Conservation (phyloP, 163 green algal genomes). For the Chloromonas sp. region DNA sequence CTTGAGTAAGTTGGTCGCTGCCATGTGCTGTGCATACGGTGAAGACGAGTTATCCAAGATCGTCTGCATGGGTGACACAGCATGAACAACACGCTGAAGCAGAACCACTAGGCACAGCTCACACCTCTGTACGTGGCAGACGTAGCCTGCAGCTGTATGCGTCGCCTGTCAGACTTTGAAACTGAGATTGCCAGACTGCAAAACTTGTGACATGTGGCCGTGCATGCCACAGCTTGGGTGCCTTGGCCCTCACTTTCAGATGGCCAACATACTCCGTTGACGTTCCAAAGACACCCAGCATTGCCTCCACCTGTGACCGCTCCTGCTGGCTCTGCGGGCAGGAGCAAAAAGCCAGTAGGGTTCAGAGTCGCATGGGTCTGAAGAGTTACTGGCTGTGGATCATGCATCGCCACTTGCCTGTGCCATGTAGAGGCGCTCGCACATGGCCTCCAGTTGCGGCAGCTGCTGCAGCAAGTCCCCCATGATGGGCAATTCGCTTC, state of each 20-base stretch:
- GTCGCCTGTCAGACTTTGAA: no score
- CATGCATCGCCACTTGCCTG: slow-evolving; percentile 43
- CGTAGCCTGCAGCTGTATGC: no score
- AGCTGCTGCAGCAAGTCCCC: slow-evolving; percentile 50
- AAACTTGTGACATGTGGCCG: no score
- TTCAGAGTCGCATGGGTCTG: not conserved
- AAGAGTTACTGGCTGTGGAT: no score
- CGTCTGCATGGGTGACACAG: slow-evolving; percentile 48
- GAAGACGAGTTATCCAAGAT: slow-evolving; percentile 86
- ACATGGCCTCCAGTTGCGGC: slow-evolving; percentile 84
- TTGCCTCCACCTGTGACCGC: slow-evolving; percentile 76
- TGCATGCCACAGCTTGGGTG: no score
- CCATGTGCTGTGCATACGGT: slow-evolving; percentile 91
- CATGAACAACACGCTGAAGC: not conserved
- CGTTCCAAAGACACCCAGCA: slow-evolving; percentile 74
- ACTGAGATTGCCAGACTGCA: no score
- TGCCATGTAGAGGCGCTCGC: slow-evolving; percentile 82
- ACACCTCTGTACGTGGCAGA: not conserved
- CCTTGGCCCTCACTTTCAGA: slow-evolving; percentile 67
- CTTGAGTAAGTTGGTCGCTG: slow-evolving; percentile 82
- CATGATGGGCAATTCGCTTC: not conserved
- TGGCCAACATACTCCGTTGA: slow-evolving; percentile 86
- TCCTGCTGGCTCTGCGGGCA: slow-evolving; percentile 44
- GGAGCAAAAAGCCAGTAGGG: not conserved
- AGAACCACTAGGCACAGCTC: slow-evolving; percentile 5